Conservation (phyloP, 2,329 filamentous ascomycete species). For the Xylaria sp. region DNA sequence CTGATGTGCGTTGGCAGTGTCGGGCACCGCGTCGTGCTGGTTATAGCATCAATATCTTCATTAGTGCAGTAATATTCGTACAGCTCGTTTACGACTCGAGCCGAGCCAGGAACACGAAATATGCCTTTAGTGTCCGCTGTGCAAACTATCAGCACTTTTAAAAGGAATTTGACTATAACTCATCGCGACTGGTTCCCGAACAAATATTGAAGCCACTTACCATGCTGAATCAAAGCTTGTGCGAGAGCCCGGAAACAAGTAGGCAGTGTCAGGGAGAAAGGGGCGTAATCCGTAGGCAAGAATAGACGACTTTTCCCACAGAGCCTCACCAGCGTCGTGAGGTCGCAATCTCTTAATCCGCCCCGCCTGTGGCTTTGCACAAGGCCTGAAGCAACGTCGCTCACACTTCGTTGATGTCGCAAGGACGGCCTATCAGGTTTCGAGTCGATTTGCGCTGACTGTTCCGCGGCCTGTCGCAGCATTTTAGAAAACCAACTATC, state of each 20-base stretch:
- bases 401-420: constrained; percentile 59
- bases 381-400: constrained; percentile 57
- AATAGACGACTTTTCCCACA: constrained; percentile 68
- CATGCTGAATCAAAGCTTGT: constrained; percentile 67
- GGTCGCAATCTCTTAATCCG: constrained; percentile 54
- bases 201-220: too few species aligned
- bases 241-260: constrained; percentile 70
- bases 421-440: constrained; percentile 39
- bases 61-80: constrained; percentile 68
- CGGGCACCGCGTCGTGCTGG: constrained; percentile 63
- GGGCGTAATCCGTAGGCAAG: constrained; percentile 63
- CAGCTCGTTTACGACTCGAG: constrained; percentile 59
- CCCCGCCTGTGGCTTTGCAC: constrained; percentile 51
- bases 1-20: constrained; percentile 66
- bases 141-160: constrained; percentile 28
- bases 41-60: constrained; percentile 55
- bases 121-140: constrained; percentile 59
- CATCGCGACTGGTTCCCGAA: too few species aligned
- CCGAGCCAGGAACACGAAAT: constrained; percentile 67
- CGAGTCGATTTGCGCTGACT: constrained; percentile 35
- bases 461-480: constrained; percentile 42
- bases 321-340: constrained; percentile 65
- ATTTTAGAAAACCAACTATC: constrained; percentile 49
- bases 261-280: constrained; percentile 63
- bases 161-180: background rate